Base-by-base conservation (phyloP, 1,284 basidiomycete species). In the Moniliophthora roreri region DNA sequence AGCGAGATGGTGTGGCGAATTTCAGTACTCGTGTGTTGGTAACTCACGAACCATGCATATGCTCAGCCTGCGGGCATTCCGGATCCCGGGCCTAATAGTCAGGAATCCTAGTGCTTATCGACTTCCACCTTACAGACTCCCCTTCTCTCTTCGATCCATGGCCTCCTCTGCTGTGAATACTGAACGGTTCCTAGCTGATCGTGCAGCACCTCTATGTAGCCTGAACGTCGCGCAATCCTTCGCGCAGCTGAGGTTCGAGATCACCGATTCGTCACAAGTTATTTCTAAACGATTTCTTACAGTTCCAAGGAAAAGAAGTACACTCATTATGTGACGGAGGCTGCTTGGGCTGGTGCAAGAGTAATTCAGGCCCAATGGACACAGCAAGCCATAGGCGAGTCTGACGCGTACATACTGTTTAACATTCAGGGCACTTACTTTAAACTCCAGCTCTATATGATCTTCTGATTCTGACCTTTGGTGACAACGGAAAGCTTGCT, bases 291-390 rank as follows among this genome's bases (percentile, higher is more conserved):
- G 28, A 32, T 32, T 44, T 34, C 21, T 51, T 55, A 46, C 50
- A 91, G 87, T 53, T 71, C 80, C 4, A 80, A 78, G 61, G 90
- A 93, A 65, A 89, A 88, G 69, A 78, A 85, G 57, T 93, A 93
- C 61, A 80, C 86, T 1, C 88, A 92, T 66, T 84, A 79, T 62
- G 47, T 91, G 15, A 78, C 77, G 9, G 60, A 81, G 60, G 89
- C 89, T 7, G 82, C 84, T 0, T 93, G 91, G 91, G 87, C 87
- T 0, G 91, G 91, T 34, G 88, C 82, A 45, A 78, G 87, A 42
- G 86, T 93, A 67, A 88, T 92, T 55, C 87, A 91, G 72, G 85
- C 78, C 63, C 90, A 92, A 71, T 91, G 86, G 84, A 88, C 89
- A 0, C 74, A 82, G 0, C 76, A 86, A 55, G 82, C 77, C 2